Conservation (phyloP, 148 eudicot genomes). For the Fagopyrum esculentum region DNA sequence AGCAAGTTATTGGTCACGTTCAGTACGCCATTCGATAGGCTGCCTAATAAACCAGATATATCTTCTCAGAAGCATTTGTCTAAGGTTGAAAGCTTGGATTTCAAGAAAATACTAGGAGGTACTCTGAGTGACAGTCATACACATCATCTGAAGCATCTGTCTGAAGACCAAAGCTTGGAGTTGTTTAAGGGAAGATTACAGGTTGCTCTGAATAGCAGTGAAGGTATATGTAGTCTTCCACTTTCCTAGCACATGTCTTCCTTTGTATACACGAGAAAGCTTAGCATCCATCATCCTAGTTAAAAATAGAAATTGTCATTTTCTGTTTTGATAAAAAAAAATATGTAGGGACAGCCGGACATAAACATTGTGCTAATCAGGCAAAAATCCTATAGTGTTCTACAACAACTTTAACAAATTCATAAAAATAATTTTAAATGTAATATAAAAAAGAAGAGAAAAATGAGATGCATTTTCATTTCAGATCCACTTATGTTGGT, state of each 20-base stretch:
- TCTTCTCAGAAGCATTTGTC: background rate
- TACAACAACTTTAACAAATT: no score
- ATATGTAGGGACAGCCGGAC: no score
- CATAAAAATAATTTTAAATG: no score
- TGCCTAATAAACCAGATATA: background rate
- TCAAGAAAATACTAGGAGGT: background rate
- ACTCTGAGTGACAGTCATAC: background rate
- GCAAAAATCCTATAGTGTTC: no score
- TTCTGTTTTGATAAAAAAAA: no score
- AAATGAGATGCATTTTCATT: no score
- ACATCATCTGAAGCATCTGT: background rate
- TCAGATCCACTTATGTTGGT: no score
- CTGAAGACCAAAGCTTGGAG: background rate
- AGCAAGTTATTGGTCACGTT: conserved; percentile 24
- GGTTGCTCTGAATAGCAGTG: background rate
- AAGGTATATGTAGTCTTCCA: background rate
- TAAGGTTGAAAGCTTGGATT: background rate
- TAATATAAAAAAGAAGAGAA: no score
- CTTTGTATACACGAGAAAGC: background rate
- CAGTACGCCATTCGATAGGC: background rate
- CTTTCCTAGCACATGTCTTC: background rate
- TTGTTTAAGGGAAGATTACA: background rate
- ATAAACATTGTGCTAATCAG: no score
- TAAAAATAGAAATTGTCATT: no score
- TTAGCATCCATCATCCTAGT: background rate